Percentiles rank a stretch among this genome's conserved stretches.
Evolutionary conservation across 768 basidiomycete species (phyloP).

Genomic region (Termitomyces sp.): DNA sequence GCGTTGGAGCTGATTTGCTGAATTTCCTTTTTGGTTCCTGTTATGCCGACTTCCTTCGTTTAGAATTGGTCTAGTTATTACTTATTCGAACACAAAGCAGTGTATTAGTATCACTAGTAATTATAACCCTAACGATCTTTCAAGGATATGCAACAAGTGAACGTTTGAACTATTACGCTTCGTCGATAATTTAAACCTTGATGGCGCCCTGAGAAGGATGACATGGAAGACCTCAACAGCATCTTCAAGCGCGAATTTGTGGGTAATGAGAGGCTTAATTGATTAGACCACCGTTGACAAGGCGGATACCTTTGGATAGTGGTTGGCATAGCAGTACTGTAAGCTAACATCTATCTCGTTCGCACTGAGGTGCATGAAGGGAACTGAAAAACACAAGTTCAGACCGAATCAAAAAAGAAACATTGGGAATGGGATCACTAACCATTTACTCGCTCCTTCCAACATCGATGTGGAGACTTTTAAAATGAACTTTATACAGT

Average conservation of each 20-base stretch:
- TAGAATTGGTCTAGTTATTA: background rate
- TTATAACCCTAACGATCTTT: background rate
- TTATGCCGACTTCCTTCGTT: background rate
- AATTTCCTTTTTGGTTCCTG: background rate
- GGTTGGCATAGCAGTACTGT: slow-evolving; percentile 66
- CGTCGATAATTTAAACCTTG: slow-evolving; percentile 59
- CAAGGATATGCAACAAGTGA: background rate
- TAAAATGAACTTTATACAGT: slow-evolving; percentile 59
- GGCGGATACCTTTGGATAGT: slow-evolving; percentile 80
- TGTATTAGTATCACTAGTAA: slow-evolving; percentile 2
- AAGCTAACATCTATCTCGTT: slow-evolving; percentile 67
- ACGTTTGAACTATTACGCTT: no score
- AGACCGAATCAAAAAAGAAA: background rate
- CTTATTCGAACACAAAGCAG: background rate
- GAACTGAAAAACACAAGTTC: slow-evolving; percentile 35
- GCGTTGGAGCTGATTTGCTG: slow-evolving; percentile 3
- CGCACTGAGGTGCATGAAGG: slow-evolving; percentile 68
- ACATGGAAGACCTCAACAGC: slow-evolving; percentile 77
- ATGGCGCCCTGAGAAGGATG: slow-evolving; percentile 63
- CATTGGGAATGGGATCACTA: slow-evolving; percentile 9
- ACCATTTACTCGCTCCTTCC: slow-evolving; percentile 59
- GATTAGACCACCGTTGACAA: slow-evolving; percentile 70
- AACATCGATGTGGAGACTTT: slow-evolving; percentile 67
- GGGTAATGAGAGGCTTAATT: slow-evolving; percentile 80
- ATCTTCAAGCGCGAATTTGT: slow-evolving; percentile 67